phyloP scores from a whole-genome alignment of 2,329 filamentous ascomycete genomes.

The Beauveria australis region DNA sequence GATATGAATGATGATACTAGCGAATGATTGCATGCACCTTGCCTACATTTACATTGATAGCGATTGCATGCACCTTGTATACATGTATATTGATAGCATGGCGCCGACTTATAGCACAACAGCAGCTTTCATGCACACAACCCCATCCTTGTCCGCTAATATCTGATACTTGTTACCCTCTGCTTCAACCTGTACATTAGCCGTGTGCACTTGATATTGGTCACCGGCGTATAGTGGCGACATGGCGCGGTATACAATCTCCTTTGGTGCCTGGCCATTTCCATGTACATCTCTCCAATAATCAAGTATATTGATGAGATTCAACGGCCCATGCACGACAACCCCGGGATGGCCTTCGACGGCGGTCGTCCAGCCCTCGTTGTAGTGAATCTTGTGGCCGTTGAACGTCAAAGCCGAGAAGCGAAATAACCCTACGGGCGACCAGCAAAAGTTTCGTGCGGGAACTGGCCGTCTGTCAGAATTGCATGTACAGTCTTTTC shows the following conservation, averaged over 20 bases:
- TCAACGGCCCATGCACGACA: constrained; percentile 75
- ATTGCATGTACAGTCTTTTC: background rate
- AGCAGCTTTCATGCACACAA: constrained; percentile 11
- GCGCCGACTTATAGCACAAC: background rate
- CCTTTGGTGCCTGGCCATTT: constrained; percentile 19
- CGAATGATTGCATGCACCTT: background rate
- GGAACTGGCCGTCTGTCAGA: background rate
- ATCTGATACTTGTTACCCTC: background rate
- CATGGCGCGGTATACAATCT: constrained; percentile 59
- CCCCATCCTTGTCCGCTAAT: constrained; percentile 5
- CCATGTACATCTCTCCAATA: constrained; percentile 50
- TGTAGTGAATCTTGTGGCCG: constrained; percentile 77
- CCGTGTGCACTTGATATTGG: constrained; percentile 30
- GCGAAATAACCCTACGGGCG: constrained; percentile 55
- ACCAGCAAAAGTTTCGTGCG: constrained; percentile 31
- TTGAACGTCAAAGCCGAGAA: constrained; percentile 84
- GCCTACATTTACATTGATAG: background rate
- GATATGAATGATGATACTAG: background rate
- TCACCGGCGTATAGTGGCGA: constrained; percentile 64
- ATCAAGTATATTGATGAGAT: constrained; percentile 63
- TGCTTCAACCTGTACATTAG: background rate
- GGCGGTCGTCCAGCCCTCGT: constrained; percentile 53
- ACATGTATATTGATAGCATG: background rate
- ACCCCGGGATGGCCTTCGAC: constrained; percentile 62
- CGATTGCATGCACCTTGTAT: background rate